Conservation (phyloP, 805 yeast genomes). For the Wickerhamomyces alni region DNA sequence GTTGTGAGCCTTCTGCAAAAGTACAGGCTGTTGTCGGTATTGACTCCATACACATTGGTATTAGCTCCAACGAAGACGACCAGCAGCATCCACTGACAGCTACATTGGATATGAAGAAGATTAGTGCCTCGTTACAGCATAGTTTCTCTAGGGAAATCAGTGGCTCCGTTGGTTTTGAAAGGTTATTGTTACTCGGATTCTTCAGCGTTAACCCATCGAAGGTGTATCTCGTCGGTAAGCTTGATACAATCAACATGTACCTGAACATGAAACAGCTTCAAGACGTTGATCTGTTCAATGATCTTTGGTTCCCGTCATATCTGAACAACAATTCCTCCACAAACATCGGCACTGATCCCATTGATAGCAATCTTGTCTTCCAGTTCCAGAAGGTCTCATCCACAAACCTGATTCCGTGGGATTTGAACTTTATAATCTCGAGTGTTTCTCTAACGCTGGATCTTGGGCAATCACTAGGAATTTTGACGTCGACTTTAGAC, state of each 20-base stretch:
- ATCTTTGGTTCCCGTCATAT: conserved; percentile 64
- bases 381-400: conserved; percentile 53
- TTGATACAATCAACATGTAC: conserved; percentile 53
- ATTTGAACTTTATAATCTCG: conserved; percentile 48
- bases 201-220: conserved; percentile 37
- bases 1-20: conserved; percentile 93
- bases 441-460: conserved; percentile 56
- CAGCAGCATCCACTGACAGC: conserved; percentile 36
- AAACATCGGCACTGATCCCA: background rate
- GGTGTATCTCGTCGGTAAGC: conserved; percentile 42
- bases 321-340: conserved; percentile 1
- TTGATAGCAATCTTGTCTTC: conserved; percentile 27
- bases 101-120: conserved; percentile 43
- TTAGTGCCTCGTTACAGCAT: conserved; percentile 77
- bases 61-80: conserved; percentile 44
- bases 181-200: conserved; percentile 42
- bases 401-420: conserved; percentile 71
- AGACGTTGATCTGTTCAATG: conserved; percentile 75
- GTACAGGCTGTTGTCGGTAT: conserved; percentile 81
- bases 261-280: conserved; percentile 81
- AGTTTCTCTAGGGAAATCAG: conserved; percentile 86
- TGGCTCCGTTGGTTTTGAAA: conserved; percentile 53
- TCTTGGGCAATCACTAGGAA: conserved; percentile 80
- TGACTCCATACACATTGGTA: conserved; percentile 55
- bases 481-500: conserved; percentile 47